Percentiles rank a stretch among this genome's conserved stretches.
phyloP scores from a whole-genome alignment of 768 basidiomycete genomes.

The Lepiota venenata region DNA sequence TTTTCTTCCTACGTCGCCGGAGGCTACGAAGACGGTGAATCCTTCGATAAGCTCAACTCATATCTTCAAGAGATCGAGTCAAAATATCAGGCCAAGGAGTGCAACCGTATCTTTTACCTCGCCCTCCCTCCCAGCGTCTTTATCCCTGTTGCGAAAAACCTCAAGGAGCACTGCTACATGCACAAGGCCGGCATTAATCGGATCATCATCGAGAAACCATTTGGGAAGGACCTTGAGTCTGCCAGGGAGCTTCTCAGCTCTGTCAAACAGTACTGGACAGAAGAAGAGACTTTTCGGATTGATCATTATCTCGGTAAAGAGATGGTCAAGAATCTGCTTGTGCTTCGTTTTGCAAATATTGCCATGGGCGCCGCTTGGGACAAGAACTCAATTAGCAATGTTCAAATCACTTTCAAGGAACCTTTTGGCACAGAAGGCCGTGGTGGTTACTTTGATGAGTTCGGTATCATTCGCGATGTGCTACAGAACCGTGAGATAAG shows the following conservation, averaged over 20 bases:
- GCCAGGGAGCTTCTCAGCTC: conserved; percentile 73
- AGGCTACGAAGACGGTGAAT: conserved; percentile 79
- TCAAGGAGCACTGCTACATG: conserved; percentile 80
- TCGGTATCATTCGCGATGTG: conserved; percentile 97
- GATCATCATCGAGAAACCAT: conserved; percentile 98
- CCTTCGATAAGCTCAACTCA: conserved; percentile 75
- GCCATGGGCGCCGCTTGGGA: conserved; percentile 90
- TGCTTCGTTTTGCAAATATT: conserved; percentile 93
- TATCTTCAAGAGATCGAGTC: conserved; percentile 79
- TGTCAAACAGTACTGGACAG: conserved; percentile 86
- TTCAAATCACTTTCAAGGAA: conserved; percentile 99
- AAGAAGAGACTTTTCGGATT: conserved; percentile 98
- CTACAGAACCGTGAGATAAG: conserved; percentile 88
- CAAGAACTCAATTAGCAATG: conserved; percentile 93
- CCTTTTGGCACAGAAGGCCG: conserved; percentile 99
- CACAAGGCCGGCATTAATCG: conserved; percentile 72
- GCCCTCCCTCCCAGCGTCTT: conserved; percentile 98
- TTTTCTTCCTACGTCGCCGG: conserved; percentile 82
- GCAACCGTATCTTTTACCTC: conserved; percentile 93
- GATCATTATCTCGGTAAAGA: conserved; percentile 99
- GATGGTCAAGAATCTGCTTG: conserved; percentile 99
- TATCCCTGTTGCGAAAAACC: conserved; percentile 78
- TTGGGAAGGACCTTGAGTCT: conserved; percentile 91
- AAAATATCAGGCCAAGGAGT: conserved; percentile 54
- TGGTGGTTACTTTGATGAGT: conserved; percentile 99